Conservation (phyloP, 306 rosid genomes). For the Trichosanthes truncata region DNA sequence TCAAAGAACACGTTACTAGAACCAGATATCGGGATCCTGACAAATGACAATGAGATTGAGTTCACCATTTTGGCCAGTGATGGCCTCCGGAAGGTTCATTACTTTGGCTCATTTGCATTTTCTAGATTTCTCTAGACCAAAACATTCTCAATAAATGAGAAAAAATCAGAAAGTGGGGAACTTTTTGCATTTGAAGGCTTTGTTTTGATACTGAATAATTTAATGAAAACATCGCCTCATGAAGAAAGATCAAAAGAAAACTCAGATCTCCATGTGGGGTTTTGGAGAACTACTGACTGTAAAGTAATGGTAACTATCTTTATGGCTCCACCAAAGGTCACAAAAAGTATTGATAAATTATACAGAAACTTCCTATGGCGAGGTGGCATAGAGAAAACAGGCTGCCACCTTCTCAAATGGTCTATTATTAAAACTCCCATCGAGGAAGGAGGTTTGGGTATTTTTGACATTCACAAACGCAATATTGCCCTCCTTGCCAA, state of each 20-base stretch:
- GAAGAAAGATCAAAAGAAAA: background rate
- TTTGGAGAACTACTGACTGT: background rate
- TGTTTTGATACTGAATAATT: background rate
- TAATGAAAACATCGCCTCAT: background rate
- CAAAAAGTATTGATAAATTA: too few species aligned
- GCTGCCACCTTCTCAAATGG: too few species aligned
- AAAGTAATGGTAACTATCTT: background rate
- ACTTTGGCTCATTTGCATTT: background rate
- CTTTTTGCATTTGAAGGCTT: background rate
- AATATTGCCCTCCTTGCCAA: too few species aligned
- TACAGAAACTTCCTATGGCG: too few species aligned
- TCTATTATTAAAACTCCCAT: too few species aligned
- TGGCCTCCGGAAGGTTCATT: slow-evolving; percentile 43
- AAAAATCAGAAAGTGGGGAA: background rate
- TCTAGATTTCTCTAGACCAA: background rate
- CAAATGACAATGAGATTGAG: background rate
- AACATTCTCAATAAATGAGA: background rate
- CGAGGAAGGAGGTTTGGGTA: too few species aligned
- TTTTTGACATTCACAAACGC: too few species aligned
- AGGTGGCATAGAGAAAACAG: too few species aligned
- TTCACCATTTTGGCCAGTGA: slow-evolving; percentile 25
- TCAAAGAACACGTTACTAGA: slow-evolving; percentile 33
- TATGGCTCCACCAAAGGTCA: too few species aligned
- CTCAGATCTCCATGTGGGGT: background rate
- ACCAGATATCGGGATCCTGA: slow-evolving; percentile 16